Evolutionary conservation across 1,284 basidiomycete genomes (phyloP).

Genomic region (Microbotryum saponariae): DNA sequence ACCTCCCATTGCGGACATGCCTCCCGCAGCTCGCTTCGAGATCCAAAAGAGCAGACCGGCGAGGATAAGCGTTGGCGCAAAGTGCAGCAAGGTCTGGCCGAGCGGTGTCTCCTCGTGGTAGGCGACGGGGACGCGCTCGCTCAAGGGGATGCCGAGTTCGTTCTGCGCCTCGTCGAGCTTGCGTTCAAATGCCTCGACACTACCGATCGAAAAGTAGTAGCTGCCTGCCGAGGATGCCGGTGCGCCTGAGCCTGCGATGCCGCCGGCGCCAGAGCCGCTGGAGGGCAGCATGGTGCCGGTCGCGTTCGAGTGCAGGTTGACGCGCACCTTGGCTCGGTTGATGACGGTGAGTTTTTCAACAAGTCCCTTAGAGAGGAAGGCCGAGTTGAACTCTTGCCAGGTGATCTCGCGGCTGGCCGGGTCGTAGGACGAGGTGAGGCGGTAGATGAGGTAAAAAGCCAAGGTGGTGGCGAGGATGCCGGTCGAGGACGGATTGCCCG

Average conservation of each 20-base stretch:
- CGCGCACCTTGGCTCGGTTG: constrained; percentile 80
- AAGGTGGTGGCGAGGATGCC: constrained; percentile 28
- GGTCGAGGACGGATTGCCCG: constrained; percentile 16
- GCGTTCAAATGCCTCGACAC: constrained; percentile 92
- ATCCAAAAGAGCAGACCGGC: constrained; percentile 86
- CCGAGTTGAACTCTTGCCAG: constrained; percentile 38
- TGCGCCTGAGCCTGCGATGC: constrained; percentile 11
- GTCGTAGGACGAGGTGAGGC: constrained; percentile 30
- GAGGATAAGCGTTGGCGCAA: constrained; percentile 87
- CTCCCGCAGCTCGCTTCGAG: constrained; percentile 60
- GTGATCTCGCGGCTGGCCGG: constrained; percentile 35
- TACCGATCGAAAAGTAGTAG: constrained; percentile 96
- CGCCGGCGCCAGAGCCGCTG: constrained; percentile 9
- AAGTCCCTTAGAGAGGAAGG: constrained; percentile 64
- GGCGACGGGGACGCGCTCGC: constrained; percentile 90
- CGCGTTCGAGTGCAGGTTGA: constrained; percentile 79
- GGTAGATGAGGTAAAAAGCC: constrained; percentile 33
- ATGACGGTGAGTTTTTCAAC: constrained; percentile 92
- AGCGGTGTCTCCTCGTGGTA: constrained; percentile 92
- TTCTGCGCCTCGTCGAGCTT: constrained; percentile 87
- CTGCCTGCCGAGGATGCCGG: constrained; percentile 27
- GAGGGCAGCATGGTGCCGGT: constrained; percentile 41
- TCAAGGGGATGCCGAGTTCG: constrained; percentile 81
- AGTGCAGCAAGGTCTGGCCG: constrained; percentile 73
- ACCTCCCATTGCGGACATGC: constrained; percentile 41